Conservation (phyloP, 208 protist species). For the Histomonas meleagridis region DNA sequence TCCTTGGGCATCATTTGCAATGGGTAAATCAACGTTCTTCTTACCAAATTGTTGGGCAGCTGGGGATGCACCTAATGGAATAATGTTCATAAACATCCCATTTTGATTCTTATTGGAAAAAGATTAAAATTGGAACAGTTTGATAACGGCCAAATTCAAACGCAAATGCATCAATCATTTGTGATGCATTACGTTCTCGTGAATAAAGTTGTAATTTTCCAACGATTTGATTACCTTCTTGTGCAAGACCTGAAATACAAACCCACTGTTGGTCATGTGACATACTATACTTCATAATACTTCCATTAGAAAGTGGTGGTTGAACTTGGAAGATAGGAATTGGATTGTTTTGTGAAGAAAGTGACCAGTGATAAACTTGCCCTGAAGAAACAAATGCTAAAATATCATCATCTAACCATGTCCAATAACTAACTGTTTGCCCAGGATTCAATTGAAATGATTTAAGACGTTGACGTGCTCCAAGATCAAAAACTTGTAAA, state of each 20-base stretch:
- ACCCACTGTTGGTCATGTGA: slow-evolving; percentile 7
- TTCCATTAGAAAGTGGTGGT: not conserved
- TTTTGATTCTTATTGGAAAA: not conserved
- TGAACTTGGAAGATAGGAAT: not conserved
- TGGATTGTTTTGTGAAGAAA: not conserved
- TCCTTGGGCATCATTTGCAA: not conserved
- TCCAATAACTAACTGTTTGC: not conserved
- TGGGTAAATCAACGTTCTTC: not conserved
- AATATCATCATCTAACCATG: not conserved
- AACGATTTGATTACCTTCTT: not conserved
- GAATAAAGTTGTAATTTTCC: slow-evolving; percentile 26
- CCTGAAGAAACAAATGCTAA: not conserved
- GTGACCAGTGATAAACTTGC: not conserved
- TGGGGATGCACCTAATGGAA: slow-evolving; percentile 4
- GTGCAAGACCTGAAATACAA: not conserved
- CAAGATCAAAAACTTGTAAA: slow-evolving; percentile 28
- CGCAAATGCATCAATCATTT: not conserved
- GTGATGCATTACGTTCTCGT: not conserved
- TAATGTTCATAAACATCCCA: not conserved
- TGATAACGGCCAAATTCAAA: not conserved
- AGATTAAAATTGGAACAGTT: not conserved
- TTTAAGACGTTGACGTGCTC: not conserved
- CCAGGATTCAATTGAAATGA: not conserved
- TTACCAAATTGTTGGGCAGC: slow-evolving; percentile 11
- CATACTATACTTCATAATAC: not conserved